phyloP scores from a whole-genome alignment of 2,329 filamentous ascomycete genomes.

The Penicillium digitatum region DNA sequence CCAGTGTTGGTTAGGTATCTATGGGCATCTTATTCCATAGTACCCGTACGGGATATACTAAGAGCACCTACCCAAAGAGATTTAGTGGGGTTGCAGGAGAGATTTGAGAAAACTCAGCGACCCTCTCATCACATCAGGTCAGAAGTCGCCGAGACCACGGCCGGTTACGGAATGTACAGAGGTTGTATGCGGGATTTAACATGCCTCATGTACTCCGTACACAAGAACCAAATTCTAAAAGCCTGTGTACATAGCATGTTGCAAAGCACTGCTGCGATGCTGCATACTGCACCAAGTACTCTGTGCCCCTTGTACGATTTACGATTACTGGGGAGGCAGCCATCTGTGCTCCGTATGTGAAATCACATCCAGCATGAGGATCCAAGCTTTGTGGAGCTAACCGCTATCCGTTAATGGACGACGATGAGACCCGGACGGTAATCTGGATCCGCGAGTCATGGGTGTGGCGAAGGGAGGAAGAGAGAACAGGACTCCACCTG shows the following conservation, averaged over 20 bases:
- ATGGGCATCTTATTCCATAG: not conserved
- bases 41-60: too few species aligned
- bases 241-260: not conserved
- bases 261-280: not conserved
- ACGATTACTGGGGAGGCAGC: not conserved
- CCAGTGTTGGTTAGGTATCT: not conserved
- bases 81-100: not conserved
- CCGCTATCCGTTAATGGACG: not conserved
- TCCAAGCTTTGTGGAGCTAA: not conserved
- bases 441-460: not conserved
- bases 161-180: too few species aligned
- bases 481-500: not conserved
- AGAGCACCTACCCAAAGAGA: not conserved
- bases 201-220: not conserved
- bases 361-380: not conserved
- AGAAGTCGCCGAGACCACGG: not conserved
- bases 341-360: not conserved
- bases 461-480: not conserved
- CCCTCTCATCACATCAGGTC: not conserved
- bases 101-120: not conserved
- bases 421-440: not conserved
- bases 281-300: not conserved
- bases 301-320: not conserved
- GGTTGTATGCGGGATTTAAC: not conserved
- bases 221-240: not conserved